phyloP scores from a whole-genome alignment of 2,329 filamentous ascomycete species.

The Clarireedia monteithiana region DNA sequence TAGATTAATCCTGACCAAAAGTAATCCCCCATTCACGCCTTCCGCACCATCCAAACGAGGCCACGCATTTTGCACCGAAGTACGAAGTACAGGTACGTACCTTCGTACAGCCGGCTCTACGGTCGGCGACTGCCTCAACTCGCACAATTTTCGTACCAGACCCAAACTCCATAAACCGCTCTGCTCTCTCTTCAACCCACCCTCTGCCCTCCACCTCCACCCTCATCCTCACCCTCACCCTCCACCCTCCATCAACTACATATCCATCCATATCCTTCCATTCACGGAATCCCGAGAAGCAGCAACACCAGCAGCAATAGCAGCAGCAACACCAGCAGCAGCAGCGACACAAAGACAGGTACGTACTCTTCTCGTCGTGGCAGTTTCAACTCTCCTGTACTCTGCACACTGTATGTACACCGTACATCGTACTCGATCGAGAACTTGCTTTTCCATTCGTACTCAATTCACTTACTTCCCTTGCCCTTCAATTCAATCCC shows the following conservation, averaged over 20 bases:
- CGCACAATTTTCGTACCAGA: no score
- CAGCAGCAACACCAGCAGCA: no score
- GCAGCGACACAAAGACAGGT: not conserved
- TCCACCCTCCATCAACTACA: not conserved
- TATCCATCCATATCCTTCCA: not conserved
- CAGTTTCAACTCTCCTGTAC: not conserved
- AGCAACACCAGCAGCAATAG: no score
- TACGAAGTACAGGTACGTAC: no score
- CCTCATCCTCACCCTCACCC: not conserved
- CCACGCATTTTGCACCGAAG: constrained; percentile 5
- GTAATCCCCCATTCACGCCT: not conserved
- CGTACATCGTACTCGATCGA: not conserved
- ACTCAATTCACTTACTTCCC: constrained; percentile 19
- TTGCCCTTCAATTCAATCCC: not conserved
- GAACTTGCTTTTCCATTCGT: not conserved
- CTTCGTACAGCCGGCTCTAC: no score
- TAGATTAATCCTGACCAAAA: no score
- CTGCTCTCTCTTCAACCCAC: no score
- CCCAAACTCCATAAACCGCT: no score
- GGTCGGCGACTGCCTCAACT: no score
- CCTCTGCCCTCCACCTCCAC: not conserved
- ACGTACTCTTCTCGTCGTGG: not conserved
- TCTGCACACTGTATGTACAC: not conserved
- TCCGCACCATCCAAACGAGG: constrained; percentile 3
- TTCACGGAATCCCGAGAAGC: not conserved